Percentiles rank a stretch among this genome's conserved stretches.
Conservation (phyloP, 129 eudicot genomes). For the Pseudognaphalium luteoalbum region DNA sequence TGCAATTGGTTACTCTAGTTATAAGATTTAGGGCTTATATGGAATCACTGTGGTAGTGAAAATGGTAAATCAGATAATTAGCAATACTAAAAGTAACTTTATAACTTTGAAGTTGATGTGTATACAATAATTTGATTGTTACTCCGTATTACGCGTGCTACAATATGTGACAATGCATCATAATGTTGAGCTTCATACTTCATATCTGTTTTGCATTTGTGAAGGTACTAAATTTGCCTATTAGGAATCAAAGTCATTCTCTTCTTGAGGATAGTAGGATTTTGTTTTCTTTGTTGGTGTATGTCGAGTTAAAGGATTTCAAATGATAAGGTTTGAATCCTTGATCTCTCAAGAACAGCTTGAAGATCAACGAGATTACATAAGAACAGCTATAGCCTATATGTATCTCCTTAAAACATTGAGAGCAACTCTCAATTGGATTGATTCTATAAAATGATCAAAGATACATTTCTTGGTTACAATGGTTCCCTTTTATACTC, state of each 20-base stretch:
- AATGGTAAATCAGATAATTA: conserved; percentile 16
- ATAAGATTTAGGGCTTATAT: conserved; percentile 19
- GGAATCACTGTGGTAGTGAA: conserved; percentile 17
- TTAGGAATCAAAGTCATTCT: conserved; percentile 3
- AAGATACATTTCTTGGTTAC: too few species aligned
- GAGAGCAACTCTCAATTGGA: too few species aligned
- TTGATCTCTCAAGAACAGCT: too few species aligned
- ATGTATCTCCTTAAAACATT: too few species aligned
- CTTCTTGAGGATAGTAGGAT: not conserved
- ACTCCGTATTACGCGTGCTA: not conserved
- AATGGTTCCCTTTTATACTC: too few species aligned
- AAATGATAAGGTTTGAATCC: too few species aligned
- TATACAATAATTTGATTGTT: not conserved
- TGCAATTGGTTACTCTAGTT: conserved; percentile 13
- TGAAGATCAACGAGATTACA: too few species aligned
- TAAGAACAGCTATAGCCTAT: too few species aligned
- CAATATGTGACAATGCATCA: conserved; percentile 6
- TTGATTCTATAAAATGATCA: too few species aligned
- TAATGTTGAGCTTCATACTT: not conserved
- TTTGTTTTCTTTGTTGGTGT: not conserved
- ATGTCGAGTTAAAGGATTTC: conserved; percentile 9
- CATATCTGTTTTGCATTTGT: not conserved
- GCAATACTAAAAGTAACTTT: conserved; percentile 14
- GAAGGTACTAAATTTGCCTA: not conserved
- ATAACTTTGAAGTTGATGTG: conserved; percentile 7